Conservation (phyloP, 2,329 filamentous ascomycete species). For the Colletotrichum zoysiae region DNA sequence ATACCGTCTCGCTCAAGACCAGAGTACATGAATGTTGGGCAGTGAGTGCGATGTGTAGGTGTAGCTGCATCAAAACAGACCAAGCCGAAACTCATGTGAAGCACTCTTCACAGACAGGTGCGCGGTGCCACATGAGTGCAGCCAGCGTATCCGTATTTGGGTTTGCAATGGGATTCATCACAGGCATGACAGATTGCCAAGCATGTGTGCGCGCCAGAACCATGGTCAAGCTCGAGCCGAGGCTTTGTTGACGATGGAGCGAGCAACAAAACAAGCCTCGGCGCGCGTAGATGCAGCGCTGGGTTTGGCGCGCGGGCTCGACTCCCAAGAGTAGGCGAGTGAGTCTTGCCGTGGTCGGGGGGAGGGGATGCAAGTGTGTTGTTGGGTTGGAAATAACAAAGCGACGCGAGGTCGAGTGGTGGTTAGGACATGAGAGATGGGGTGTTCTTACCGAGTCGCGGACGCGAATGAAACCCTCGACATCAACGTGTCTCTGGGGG, state of each 20-base stretch:
- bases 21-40: background rate
- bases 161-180: background rate
- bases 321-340: background rate
- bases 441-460: constrained; percentile 79
- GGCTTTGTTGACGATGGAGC: background rate
- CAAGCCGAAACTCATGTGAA: constrained; percentile 24
- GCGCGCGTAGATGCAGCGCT: constrained; percentile 25
- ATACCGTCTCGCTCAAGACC: constrained; percentile 22
- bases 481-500: constrained; percentile 63
- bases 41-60: background rate
- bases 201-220: background rate
- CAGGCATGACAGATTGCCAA: background rate
- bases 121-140: constrained; percentile 27
- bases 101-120: constrained; percentile 44
- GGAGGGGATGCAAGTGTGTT: too few relatives aligned
- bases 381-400: background rate
- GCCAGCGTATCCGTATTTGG: background rate
- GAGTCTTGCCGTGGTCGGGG: background rate
- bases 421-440: constrained; percentile 6
- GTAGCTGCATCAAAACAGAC: constrained; percentile 1
- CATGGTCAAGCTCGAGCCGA: background rate
- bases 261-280: constrained; percentile 31
- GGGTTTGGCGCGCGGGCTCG: background rate
- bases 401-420: background rate
- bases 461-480: constrained; percentile 83